Base-by-base conservation (phyloP, 2,329 filamentous ascomycete genomes). In the Sclerotinia nivalis region DNA sequence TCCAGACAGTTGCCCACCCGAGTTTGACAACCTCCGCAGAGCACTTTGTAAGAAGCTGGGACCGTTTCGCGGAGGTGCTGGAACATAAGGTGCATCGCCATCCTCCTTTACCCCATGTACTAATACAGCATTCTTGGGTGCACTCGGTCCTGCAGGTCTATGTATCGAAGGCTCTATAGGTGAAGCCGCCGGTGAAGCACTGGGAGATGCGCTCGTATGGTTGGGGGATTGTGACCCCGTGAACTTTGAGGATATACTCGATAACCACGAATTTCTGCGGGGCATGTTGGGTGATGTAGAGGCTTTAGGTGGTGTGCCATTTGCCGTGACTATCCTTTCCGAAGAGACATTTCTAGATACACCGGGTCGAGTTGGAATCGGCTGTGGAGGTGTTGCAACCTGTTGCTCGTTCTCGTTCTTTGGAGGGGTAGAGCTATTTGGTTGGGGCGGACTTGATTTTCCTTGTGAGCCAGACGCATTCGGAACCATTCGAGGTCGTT, bases 181-280 rank as follows among this genome's bases (percentile, higher is more conserved):
- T 22, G 70, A 43, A 34, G 72, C 61, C 4, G 73, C 58, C 47
- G 64, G 69, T 0, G 78, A 75, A 67, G 73, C 59, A 69, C 70
- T 72, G 73, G 34, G 70, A 70, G 40, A 76, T 76, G 65, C 76
- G 79, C 66, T 74, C 75, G 69, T 70, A 74, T 50, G 34, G 73
- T 49, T 56, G 71, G 74, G 66, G 76, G 79, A 72, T 72, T 79
- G 73, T 47, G 70, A 68, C 31, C 76, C 73, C 75, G 92, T 93
- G 82, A 98, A 97, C 79, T 97, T 97, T 74, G 93, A 95, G 73
- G 93, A 96, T 74, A 98, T 88, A 77, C 89, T 97, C 69, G 92
- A 93, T 77, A 98, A 94, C 96, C 96, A 99, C 20, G 94, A 97
- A 72, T 89, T 90, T 69, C 88, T 82, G 73, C 93, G 70, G 12